Evolutionary conservation across 495 filamentous ascomycete genomes (phyloP).

Genomic region (Talaromyces trachyspermus): DNA sequence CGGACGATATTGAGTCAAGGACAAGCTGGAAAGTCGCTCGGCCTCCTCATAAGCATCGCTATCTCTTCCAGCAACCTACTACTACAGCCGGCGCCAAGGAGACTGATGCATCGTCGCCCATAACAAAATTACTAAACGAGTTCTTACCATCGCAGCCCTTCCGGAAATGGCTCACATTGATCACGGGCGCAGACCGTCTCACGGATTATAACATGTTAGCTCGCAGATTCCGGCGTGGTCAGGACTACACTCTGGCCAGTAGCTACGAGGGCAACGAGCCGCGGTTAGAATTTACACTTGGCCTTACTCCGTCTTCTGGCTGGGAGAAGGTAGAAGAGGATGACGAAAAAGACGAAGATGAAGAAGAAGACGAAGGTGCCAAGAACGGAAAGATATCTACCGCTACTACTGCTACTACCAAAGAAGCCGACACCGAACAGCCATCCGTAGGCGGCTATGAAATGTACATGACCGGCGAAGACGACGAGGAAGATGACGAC

Average conservation of each 20-base stretch:
- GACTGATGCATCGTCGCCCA: slow-evolving; percentile 47
- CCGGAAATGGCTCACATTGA: slow-evolving; percentile 76
- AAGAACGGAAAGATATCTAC: slow-evolving; percentile 8
- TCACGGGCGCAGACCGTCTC: slow-evolving; percentile 60
- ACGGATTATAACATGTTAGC: slow-evolving; percentile 62
- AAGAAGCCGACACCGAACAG: slow-evolving; percentile 31
- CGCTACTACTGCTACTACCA: no score
- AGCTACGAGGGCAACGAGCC: slow-evolving; percentile 68
- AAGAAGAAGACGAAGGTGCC: slow-evolving; percentile 22
- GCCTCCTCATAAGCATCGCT: slow-evolving; percentile 94
- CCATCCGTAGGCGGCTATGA: slow-evolving; percentile 72
- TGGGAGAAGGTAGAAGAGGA: slow-evolving; percentile 69
- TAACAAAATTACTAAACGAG: slow-evolving; percentile 67
- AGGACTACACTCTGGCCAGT: slow-evolving; percentile 90
- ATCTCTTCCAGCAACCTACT: slow-evolving; percentile 61
- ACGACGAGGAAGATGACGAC: slow-evolving; percentile 51
- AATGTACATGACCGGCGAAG: slow-evolving; percentile 86
- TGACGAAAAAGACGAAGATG: slow-evolving; percentile 43
- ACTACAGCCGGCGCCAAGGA: slow-evolving; percentile 1
- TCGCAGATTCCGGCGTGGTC: slow-evolving; percentile 74
- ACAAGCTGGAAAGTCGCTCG: slow-evolving; percentile 67
- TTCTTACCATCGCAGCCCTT: slow-evolving; percentile 83
- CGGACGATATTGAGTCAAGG: slow-evolving; percentile 49
- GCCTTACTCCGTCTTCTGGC: slow-evolving; percentile 70
- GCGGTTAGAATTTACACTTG: slow-evolving; percentile 78